These are phyloP conservation scores for Sechiopsis laciniata DNA, from an alignment of 306 rosid species.

Conservation along the genomic window DNA sequence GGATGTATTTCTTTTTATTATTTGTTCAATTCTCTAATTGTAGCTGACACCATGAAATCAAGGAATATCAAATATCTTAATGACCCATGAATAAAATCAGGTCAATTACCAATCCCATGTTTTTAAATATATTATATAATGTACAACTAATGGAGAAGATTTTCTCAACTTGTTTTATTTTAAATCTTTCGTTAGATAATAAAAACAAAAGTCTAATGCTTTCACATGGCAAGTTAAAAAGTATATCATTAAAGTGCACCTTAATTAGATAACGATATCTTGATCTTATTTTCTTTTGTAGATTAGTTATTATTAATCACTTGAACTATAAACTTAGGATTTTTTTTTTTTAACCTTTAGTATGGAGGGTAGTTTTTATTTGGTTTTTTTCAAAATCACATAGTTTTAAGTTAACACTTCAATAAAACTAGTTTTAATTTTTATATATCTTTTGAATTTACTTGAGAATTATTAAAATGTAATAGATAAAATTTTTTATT, in stretches of 20 bases:
- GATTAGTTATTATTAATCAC: not conserved
- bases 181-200: not conserved
- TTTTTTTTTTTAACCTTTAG: too few species aligned
- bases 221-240: not conserved
- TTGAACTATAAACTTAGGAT: not conserved
- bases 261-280: not conserved
- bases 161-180: not conserved
- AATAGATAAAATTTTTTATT: too few species aligned
- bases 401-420: too few species aligned
- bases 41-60: slow-evolving; percentile 8
- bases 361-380: too few species aligned
- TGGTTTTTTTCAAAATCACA: too few species aligned
- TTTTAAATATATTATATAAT: not conserved
- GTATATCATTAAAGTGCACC: too few species aligned
- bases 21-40: too few species aligned
- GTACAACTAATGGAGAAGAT: not conserved
- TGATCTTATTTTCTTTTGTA: not conserved
- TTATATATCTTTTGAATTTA: too few species aligned
- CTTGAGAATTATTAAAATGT: too few species aligned
- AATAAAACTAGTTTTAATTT: too few species aligned
- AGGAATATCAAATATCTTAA: slow-evolving; percentile 11
- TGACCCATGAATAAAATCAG: slow-evolving; percentile 3
- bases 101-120: not conserved
- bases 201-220: slow-evolving; percentile 7
- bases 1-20: too few species aligned